phyloP scores from a whole-genome alignment of 2,329 filamentous ascomycete genomes.

The Neophaeococcomyces mojaviensis region DNA sequence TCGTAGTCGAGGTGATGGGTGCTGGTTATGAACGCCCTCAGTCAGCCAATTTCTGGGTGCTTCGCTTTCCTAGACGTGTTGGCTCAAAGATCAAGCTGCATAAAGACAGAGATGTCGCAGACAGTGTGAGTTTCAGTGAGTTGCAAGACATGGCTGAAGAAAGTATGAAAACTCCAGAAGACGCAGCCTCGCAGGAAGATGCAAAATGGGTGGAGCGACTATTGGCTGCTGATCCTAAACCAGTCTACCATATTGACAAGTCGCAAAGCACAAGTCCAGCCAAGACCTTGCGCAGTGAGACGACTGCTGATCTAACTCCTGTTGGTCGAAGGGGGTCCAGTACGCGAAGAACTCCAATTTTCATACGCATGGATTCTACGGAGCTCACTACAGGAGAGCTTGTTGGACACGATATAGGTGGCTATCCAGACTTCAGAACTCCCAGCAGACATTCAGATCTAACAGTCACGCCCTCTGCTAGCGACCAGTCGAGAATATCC shows the following conservation, averaged over 20 bases:
- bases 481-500: too few species aligned
- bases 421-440: neutral
- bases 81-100: slow-evolving; percentile 62
- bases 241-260: slow-evolving; percentile 4
- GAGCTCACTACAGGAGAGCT: neutral
- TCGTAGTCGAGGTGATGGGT: slow-evolving; percentile 73
- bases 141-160: slow-evolving; percentile 59
- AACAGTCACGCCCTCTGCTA: neutral
- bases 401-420: neutral
- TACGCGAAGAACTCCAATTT: neutral
- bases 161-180: slow-evolving; percentile 43
- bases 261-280: slow-evolving; percentile 6
- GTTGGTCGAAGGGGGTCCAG: neutral
- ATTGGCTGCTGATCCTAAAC: slow-evolving; percentile 42
- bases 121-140: slow-evolving; percentile 62
- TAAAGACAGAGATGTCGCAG: slow-evolving; percentile 61
- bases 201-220: slow-evolving; percentile 54
- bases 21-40: slow-evolving; percentile 69
- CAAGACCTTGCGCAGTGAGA: slow-evolving; percentile 3
- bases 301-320: slow-evolving; percentile 2
- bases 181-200: slow-evolving; percentile 55
- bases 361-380: slow-evolving; percentile 1
- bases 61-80: slow-evolving; percentile 60
- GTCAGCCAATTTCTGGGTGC: slow-evolving; percentile 62
- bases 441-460: neutral